phyloP scores from a whole-genome alignment of 257 asterid genomes.

The Gynochthodes officinalis region DNA sequence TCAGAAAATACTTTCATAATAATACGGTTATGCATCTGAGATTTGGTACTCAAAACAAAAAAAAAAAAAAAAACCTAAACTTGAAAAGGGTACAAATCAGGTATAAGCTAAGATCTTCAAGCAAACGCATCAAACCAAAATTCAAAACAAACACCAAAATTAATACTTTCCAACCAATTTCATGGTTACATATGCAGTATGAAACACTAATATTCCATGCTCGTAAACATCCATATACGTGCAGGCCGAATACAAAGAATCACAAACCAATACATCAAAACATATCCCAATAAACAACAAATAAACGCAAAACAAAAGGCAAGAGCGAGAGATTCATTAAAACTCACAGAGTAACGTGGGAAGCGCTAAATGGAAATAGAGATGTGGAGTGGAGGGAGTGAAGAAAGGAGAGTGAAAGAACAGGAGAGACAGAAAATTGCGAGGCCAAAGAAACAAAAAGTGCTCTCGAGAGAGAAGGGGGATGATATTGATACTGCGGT shows the following conservation, averaged over 20 bases:
- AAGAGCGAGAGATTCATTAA: neutral
- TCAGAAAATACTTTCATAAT: conserved; percentile 5
- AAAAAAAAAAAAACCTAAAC: conserved; percentile 8
- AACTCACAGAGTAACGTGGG: conserved; percentile 9
- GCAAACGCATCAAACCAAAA: neutral
- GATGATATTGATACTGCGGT: conserved; percentile 11
- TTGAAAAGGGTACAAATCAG: neutral
- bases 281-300: neutral
- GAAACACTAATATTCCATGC: neutral
- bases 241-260: neutral
- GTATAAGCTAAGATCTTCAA: conserved; percentile 19
- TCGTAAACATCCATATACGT: neutral
- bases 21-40: conserved; percentile 14
- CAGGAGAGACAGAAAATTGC: conserved; percentile 1
- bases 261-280: neutral
- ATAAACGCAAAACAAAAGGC: neutral
- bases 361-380: neutral
- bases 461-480: conserved; percentile 14
- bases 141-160: neutral
- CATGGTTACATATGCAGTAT: neutral
- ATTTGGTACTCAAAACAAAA: neutral
- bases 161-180: neutral
- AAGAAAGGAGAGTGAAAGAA: conserved; percentile 17
- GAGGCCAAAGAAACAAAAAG: conserved; percentile 19
- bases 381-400: conserved; percentile 1